Base-by-base conservation (phyloP, 176 grass and related monocot genomes). In the Tillandsia leiboldiana region DNA sequence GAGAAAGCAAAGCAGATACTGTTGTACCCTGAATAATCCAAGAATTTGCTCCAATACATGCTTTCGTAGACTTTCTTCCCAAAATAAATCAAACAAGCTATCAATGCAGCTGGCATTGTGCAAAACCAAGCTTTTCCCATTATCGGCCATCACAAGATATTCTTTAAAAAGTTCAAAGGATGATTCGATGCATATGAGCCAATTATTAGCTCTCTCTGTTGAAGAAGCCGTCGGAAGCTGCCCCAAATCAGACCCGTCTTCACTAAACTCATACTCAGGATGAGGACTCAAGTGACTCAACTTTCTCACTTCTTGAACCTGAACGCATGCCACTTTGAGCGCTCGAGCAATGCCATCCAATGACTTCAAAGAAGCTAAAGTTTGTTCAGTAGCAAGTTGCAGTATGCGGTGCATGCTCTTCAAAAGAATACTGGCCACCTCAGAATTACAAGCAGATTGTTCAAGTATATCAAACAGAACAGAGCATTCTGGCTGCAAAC, bases 401-500 rank as follows among this genome's bases (percentile, higher is more conserved):
- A 97, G 84, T 50, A 97, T 89, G 76, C 88, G 72, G 70, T 85
- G 82, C 65, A 97, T 87, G 61, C 89, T 92, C 71, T 92, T 97
- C 61, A 97, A 63, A 81, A 97, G 83, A 81, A 83, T 75, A 83
- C 65, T 71, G 9, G 82, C 64, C 52, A 92, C 73, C 82, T 76
- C 87, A 82, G 88, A 86, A 77, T 84, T 87, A 51, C 72, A 78
- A 61, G 66, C 79, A 71, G 81, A 87, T 63, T 75, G 56, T 67
- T 97, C 93, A 70, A 97, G 89, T 28, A 72, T 81, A 54, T 76
- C 70, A 76, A 97, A 56, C 63, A 97, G 71, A 49, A 86, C 77
- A 67, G 77, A 90, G 86, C 93, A 97, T 78, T 97, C 93, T 65
- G 89, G 77, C 93, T 97, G 91, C 81, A 92, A 85, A 73, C 59